Evolutionary conservation across 345 rosid genomes (phyloP).

Genomic region (Syzygium aromaticum): DNA sequence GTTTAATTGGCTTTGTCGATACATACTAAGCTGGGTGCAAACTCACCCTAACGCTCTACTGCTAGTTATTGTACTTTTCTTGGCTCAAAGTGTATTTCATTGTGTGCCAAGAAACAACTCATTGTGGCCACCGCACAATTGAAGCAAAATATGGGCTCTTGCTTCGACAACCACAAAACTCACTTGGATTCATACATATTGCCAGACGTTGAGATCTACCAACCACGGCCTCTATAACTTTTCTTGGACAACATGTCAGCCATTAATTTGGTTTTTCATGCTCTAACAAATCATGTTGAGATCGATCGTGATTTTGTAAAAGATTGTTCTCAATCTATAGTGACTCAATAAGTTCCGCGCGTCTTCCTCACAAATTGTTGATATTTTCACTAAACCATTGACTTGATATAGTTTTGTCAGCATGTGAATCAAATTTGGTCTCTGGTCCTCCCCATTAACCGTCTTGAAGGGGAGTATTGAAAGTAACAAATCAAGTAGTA

Average conservation of each 20-base stretch:
- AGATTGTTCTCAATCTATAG: neutral
- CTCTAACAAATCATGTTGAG: neutral
- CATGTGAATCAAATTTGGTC: no score
- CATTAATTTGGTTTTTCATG: neutral
- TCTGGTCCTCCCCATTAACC: neutral
- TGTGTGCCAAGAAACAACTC: neutral
- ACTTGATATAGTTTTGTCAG: neutral
- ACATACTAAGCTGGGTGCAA: neutral
- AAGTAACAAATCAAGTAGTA: neutral
- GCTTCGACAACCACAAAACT: neutral
- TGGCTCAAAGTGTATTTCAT: neutral
- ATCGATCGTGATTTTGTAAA: neutral
- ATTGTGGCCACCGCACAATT: neutral
- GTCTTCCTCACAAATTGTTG: neutral
- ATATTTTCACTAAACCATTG: no score
- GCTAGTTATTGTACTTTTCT: neutral
- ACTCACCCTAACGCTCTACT: neutral
- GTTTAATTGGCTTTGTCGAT: neutral
- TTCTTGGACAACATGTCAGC: neutral
- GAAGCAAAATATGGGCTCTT: neutral
- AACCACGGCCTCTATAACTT: neutral
- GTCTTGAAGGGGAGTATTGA: neutral
- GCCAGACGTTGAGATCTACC: neutral
- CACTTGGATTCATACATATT: neutral
- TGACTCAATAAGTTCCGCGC: neutral